Percentiles rank a stretch among this genome's conserved stretches.
phyloP scores from a whole-genome alignment of 352 stramenopile species.

The Phytophthora citricola region DNA sequence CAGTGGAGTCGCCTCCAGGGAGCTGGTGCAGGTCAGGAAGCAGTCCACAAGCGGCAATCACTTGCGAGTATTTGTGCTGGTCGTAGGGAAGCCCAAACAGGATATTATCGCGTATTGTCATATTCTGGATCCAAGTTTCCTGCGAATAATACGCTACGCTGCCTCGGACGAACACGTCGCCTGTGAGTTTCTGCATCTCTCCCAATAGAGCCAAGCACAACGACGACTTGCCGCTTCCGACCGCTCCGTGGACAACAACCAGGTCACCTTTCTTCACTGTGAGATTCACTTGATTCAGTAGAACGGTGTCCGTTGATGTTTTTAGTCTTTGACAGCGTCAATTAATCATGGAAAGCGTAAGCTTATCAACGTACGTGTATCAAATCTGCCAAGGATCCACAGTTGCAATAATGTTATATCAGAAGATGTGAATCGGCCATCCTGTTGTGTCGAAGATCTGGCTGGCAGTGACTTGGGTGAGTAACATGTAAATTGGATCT shows the following conservation, averaged over 20 bases:
- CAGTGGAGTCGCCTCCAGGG: background rate
- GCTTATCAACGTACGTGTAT: too few species aligned
- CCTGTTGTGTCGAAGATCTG: too few species aligned
- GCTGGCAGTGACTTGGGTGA: too few species aligned
- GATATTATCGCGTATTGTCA: slow-evolving; percentile 93
- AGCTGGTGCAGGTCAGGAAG: background rate
- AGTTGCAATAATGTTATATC: too few species aligned
- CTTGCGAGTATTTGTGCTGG: slow-evolving; percentile 48
- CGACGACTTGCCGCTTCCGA: slow-evolving; percentile 68
- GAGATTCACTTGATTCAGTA: slow-evolving; percentile 50
- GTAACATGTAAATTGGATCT: too few species aligned
- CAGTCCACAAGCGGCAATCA: slow-evolving; percentile 72
- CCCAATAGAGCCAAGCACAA: slow-evolving; percentile 57
- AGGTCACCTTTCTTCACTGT: slow-evolving; percentile 48
- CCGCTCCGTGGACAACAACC: slow-evolving; percentile 52
- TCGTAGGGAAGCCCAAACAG: slow-evolving; percentile 85
- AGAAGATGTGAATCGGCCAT: too few species aligned
- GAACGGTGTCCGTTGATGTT: slow-evolving; percentile 3
- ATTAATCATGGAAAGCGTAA: too few species aligned
- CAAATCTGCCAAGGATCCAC: too few species aligned
- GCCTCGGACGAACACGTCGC: slow-evolving; percentile 48
- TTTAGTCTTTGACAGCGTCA: too few species aligned
- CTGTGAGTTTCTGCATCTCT: slow-evolving; percentile 82
- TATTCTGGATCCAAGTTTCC: slow-evolving; percentile 95
- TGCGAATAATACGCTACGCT: slow-evolving; percentile 79